Conservation (phyloP, 2,329 filamentous ascomycete genomes). For the Hypoxylon sp. region DNA sequence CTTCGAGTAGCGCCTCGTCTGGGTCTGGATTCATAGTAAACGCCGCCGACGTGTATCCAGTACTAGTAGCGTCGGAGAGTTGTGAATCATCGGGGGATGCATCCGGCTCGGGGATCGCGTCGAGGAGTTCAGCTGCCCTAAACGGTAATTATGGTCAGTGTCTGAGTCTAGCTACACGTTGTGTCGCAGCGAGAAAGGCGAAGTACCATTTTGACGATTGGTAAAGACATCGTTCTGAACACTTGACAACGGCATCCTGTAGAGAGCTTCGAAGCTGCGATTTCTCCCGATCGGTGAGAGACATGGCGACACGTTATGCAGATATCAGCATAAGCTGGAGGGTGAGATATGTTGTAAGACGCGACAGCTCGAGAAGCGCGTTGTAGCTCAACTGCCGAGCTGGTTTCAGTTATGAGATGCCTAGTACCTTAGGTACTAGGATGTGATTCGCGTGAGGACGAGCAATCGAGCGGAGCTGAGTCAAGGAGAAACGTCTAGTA, state of each 20-base stretch:
- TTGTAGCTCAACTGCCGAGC: conserved; percentile 3
- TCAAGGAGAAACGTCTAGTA: neutral
- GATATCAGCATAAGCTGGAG: conserved; percentile 15
- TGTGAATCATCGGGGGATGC: conserved; percentile 47
- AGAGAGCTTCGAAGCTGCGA: conserved; percentile 78
- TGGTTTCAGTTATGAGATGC: neutral
- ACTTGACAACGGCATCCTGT: conserved; percentile 88
- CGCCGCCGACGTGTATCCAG: conserved; percentile 60
- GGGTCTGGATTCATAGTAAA: conserved; percentile 72
- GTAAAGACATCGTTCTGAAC: conserved; percentile 94
- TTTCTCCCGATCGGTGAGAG: conserved; percentile 66
- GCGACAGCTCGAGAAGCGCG: conserved; percentile 17
- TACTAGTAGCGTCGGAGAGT: conserved; percentile 50
- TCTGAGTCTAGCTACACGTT: neutral
- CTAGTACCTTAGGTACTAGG: no score
- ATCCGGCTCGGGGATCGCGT: conserved; percentile 74
- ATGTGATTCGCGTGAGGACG: neutral
- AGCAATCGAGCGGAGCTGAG: neutral
- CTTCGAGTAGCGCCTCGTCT: conserved; percentile 79
- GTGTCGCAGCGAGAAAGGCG: neutral
- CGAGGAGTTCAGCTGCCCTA: conserved; percentile 95
- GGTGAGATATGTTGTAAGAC: conserved; percentile 5
- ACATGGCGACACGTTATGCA: conserved; percentile 55
- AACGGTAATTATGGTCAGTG: conserved; percentile 10
- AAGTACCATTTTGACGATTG: conserved; percentile 93